These are phyloP conservation scores for Diplodia mutila DNA, from an alignment of 2,329 filamentous ascomycete species.

Conservation along the genomic window DNA sequence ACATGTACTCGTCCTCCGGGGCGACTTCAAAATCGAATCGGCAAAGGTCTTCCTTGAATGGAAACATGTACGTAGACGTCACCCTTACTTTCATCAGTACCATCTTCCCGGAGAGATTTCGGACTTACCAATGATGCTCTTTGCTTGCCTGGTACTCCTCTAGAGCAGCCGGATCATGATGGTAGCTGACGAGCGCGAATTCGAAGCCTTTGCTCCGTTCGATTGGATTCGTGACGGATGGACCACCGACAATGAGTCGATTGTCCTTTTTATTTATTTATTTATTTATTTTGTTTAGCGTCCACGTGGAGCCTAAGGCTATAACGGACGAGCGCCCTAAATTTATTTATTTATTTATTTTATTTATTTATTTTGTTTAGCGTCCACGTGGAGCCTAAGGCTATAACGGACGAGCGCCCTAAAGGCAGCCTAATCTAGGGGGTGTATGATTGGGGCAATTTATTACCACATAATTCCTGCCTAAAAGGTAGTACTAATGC, in stretches of 20 bases:
- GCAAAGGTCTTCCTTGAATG: conserved; percentile 57
- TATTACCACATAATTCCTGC: too few species aligned
- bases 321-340: too few species aligned
- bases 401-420: too few species aligned
- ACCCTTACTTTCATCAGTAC: conserved; percentile 45
- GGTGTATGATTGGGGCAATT: too few species aligned
- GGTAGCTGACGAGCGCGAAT: conserved; percentile 57
- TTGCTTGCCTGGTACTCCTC: conserved; percentile 57
- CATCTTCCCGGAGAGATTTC: not conserved
- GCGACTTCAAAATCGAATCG: conserved; percentile 61
- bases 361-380: too few species aligned
- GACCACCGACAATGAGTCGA: conserved; percentile 57
- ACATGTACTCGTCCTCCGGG: conserved; percentile 40
- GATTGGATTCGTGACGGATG: conserved; percentile 57
- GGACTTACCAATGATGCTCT: conserved; percentile 54
- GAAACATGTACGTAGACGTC: conserved; percentile 56
- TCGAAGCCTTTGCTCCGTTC: conserved; percentile 59
- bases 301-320: too few species aligned
- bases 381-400: too few species aligned
- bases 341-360: too few species aligned
- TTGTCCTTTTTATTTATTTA: too few species aligned
- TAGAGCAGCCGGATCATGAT: conserved; percentile 51
- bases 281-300: too few species aligned
- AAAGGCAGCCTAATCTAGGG: too few species aligned
- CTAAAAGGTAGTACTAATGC: too few species aligned